These are phyloP conservation scores for Apiospora sp. DNA, from an alignment of 2,329 filamentous ascomycete species.

Conservation along the genomic window DNA sequence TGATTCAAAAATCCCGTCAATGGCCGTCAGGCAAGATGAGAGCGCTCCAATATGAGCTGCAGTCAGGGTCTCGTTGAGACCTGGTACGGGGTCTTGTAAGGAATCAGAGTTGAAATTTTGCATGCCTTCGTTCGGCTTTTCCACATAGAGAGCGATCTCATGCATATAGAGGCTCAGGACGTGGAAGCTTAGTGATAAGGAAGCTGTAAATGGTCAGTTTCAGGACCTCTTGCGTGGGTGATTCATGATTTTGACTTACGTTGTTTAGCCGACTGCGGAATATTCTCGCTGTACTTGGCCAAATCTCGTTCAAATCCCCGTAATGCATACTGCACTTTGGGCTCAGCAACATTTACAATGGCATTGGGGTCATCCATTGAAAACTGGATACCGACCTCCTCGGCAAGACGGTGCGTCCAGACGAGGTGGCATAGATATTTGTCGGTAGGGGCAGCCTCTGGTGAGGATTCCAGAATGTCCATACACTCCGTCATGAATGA, in stretches of 20 bases:
- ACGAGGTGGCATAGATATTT: slow-evolving; percentile 65
- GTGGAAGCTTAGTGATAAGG: slow-evolving; percentile 69
- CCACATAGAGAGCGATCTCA: slow-evolving; percentile 75
- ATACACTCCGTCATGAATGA: slow-evolving; percentile 68
- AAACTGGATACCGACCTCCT: slow-evolving; percentile 74
- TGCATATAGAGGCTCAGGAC: slow-evolving; percentile 77
- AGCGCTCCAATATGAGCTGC: slow-evolving; percentile 72
- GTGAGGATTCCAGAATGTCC: slow-evolving; percentile 60
- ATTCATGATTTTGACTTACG: slow-evolving; percentile 54
- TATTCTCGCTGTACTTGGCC: slow-evolving; percentile 63
- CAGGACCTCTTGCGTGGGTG: slow-evolving; percentile 17
- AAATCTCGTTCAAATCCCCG: slow-evolving; percentile 71
- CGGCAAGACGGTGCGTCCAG: slow-evolving; percentile 68
- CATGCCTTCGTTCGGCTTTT: slow-evolving; percentile 63
- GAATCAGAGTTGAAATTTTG: slow-evolving; percentile 55
- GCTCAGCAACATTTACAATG: slow-evolving; percentile 64
- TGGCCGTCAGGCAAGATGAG: slow-evolving; percentile 70
- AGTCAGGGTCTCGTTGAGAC: slow-evolving; percentile 50
- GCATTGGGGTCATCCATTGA: slow-evolving; percentile 69
- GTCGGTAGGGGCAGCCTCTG: slow-evolving; percentile 64
- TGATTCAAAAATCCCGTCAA: slow-evolving; percentile 71
- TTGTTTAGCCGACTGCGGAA: slow-evolving; percentile 60
- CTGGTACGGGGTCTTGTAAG: slow-evolving; percentile 52
- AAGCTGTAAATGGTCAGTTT: slow-evolving; percentile 52
- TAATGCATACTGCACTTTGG: slow-evolving; percentile 70